phyloP scores from a whole-genome alignment of 2,329 filamentous ascomycete genomes.

The Scedosporium apiospermum region DNA sequence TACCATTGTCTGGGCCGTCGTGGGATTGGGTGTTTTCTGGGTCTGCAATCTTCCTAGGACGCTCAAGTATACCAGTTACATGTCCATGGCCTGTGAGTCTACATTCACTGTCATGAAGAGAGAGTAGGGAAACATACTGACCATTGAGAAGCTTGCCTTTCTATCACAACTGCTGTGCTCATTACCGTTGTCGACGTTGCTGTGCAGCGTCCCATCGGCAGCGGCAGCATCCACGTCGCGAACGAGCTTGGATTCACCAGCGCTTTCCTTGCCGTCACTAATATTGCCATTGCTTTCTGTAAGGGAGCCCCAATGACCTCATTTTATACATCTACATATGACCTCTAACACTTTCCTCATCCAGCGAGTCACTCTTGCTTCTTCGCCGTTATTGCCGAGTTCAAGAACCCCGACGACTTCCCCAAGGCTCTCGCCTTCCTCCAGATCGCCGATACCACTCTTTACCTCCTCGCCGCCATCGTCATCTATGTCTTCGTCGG shows the following conservation, averaged over 20 bases:
- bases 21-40: constrained; percentile 47
- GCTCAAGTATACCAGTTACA: constrained; percentile 50
- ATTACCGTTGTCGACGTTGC: constrained; percentile 23
- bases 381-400: constrained; percentile 49
- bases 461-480: constrained; percentile 19
- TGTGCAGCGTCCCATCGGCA: constrained; percentile 28
- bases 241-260: constrained; percentile 39
- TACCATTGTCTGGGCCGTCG: constrained; percentile 17
- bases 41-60: constrained; percentile 52
- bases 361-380: constrained; percentile 39
- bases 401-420: constrained; percentile 20
- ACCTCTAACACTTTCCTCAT: constrained; percentile 4
- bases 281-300: constrained; percentile 33
- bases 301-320: constrained; percentile 3
- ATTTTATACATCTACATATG: not conserved
- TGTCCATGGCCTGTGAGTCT: constrained; percentile 44
- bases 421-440: constrained; percentile 16
- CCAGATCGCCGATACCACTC: constrained; percentile 14
- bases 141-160: constrained; percentile 36
- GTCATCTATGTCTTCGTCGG: constrained; percentile 22
- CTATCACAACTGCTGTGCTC: constrained; percentile 35
- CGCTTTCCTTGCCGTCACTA: constrained; percentile 35
- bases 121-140: not conserved
- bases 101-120: not conserved
- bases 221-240: constrained; percentile 20